Evolutionary conservation across 1,284 basidiomycete genomes (phyloP), one percentile per base, ranked within the genome.

Genomic region (Cryptococcus jaspeensis): DNA sequence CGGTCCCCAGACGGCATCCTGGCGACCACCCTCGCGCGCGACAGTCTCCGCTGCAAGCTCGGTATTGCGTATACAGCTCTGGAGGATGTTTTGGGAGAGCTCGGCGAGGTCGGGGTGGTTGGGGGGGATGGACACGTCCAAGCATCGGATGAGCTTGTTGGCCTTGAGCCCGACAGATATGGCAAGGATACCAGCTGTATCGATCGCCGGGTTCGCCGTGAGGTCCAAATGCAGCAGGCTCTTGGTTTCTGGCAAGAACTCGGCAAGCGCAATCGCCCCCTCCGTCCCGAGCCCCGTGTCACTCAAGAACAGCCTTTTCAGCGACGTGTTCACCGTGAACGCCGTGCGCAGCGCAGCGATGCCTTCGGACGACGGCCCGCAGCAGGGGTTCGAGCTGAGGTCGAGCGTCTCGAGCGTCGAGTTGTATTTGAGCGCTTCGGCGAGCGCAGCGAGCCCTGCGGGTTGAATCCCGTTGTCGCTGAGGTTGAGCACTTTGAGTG

Each of bases 391-490:
- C 69, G 87, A 86, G 74, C 87, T 90, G 51, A 99, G 75, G 74
- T 99, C 94, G 2, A 99, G 84, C 1, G 93, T 98, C 74, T 98
- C 95, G 22, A 99, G 81, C 47, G 87, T 87, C 2, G 90, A 85
- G 69, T 99, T 98, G 76, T 95, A 96, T 86, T 96, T 96, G 74
- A 99, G 78, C 13, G 92, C 90, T 74, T 98, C 95, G 0, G 92
- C 92, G 13, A 99, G 81, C 0, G 83, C 80, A 0, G 89, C 85
- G 13, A 99, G 81, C 45, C 91, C 91, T 8, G 84, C 79, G 2
- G 90, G 83, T 58, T 95, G 93, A 20, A 98, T 85, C 73, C 88
- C 90, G 76, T 98, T 98, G 71, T 98, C 93, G 69, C 89, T 88
- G 47, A 98, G 78, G 72, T 97, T 98, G 35, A 97, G 82, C 13